Evolutionary conservation across 2,329 filamentous ascomycete species (phyloP).

Genomic region (Setomelanomma holmii): DNA sequence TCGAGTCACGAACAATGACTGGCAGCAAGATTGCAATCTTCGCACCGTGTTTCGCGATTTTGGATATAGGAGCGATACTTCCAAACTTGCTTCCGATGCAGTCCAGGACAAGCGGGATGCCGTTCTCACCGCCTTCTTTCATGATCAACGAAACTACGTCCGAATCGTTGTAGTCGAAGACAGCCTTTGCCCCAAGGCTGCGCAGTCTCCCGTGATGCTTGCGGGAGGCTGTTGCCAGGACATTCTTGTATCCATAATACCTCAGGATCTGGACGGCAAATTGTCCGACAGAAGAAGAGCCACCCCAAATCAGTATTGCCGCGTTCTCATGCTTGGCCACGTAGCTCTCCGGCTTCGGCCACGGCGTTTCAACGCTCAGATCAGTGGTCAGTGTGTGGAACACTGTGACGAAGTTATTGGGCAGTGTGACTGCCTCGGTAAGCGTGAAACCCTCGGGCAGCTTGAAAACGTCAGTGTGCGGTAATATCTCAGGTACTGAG

Average conservation of each 20-base stretch:
- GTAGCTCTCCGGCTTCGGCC: conserved; percentile 60
- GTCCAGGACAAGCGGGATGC: conserved; percentile 40
- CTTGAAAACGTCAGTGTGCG: conserved; percentile 31
- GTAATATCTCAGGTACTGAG: neutral
- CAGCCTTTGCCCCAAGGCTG: conserved; percentile 45
- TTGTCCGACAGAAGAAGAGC: conserved; percentile 53
- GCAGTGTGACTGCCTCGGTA: conserved; percentile 60
- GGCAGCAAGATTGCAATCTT: conserved; percentile 67
- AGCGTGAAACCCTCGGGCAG: conserved; percentile 53
- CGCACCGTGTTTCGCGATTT: conserved; percentile 58
- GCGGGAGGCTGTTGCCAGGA: conserved; percentile 48
- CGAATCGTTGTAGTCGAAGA: conserved; percentile 51
- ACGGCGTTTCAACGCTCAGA: conserved; percentile 62
- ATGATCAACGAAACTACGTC: conserved; percentile 43
- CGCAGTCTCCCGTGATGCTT: conserved; percentile 50
- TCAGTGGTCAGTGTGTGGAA: conserved; percentile 63
- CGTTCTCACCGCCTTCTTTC: conserved; percentile 5
- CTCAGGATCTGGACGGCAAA: conserved; percentile 52
- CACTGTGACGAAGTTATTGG: conserved; percentile 65
- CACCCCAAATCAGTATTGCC: conserved; percentile 54
- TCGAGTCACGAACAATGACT: conserved; percentile 63
- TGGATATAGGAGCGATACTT: conserved; percentile 50
- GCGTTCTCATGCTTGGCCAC: conserved; percentile 38
- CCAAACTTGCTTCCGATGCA: conserved; percentile 43
- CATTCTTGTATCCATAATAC: conserved; percentile 50